Conservation (phyloP, 257 asterid species). For the Scutellaria baicalensis region DNA sequence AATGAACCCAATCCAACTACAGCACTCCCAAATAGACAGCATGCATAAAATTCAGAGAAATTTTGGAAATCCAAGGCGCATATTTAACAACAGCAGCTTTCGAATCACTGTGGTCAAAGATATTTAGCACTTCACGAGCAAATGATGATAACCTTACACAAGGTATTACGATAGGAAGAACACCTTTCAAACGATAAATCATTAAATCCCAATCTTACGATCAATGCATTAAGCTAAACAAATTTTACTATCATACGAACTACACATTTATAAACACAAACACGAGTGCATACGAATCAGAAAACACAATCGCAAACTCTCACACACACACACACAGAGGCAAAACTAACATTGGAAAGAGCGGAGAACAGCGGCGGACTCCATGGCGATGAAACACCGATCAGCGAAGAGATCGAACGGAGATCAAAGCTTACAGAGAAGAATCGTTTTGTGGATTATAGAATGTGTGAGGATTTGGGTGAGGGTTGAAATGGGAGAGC, state of each 20-base stretch:
- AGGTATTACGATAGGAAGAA: background rate
- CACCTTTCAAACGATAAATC: background rate
- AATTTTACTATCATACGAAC: background rate
- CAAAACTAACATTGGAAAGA: slow-evolving; percentile 44
- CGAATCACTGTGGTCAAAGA: background rate
- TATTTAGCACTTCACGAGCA: background rate
- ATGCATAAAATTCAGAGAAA: background rate
- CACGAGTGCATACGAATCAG: background rate
- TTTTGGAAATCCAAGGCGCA: background rate
- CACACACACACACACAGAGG: background rate
- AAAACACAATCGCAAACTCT: background rate
- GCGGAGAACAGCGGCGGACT: slow-evolving; percentile 71
- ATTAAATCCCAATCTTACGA: slow-evolving; percentile 12
- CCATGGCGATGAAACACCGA: slow-evolving; percentile 39
- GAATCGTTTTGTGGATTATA: slow-evolving; percentile 17
- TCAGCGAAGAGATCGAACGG: slow-evolving; percentile 20
- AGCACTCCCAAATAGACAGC: background rate
- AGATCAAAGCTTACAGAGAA: slow-evolving; percentile 12
- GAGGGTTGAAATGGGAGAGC: background rate
- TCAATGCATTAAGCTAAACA: background rate
- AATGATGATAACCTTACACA: background rate
- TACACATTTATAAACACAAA: background rate
- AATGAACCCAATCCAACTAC: background rate
- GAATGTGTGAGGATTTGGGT: background rate
- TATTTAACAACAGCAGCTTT: background rate